A percentile compares a stretch with the other conserved stretches of the same genome.
phyloP scores from a whole-genome alignment of 2,329 filamentous ascomycete genomes.

The Cladosporium austrohemisphaericum region DNA sequence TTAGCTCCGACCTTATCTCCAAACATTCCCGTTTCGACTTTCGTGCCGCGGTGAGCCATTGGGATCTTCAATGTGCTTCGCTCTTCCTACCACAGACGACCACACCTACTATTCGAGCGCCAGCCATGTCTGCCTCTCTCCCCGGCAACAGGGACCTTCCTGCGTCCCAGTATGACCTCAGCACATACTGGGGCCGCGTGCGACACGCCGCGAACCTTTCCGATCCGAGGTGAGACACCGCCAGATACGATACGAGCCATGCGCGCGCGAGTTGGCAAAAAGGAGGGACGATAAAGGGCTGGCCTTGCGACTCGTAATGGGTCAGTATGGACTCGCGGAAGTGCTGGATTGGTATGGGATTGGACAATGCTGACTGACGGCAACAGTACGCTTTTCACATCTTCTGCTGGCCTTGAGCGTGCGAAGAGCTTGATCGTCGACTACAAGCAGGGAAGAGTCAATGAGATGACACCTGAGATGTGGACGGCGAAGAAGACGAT shows the following conservation, averaged over 20 bases:
- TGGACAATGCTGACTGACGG: conserved; percentile 12
- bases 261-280: not conserved
- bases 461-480: conserved; percentile 80
- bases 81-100: not conserved
- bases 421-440: conserved; percentile 76
- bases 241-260: not conserved
- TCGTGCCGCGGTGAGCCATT: too few relatives aligned
- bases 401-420: conserved; percentile 71
- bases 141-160: conserved; percentile 76
- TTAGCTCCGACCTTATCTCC: not conserved
- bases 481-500: conserved; percentile 97
- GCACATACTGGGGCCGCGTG: conserved; percentile 92
- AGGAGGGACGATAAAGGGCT: not conserved
- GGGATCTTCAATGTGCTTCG: too few relatives aligned
- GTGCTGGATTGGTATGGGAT: not conserved
- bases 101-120: not conserved
- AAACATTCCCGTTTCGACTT: too few relatives aligned
- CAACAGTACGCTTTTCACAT: conserved; percentile 77
- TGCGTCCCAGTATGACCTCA: conserved; percentile 85
- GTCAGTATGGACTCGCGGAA: conserved; percentile 4
- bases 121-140: conserved; percentile 57
- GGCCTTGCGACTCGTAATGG: not conserved
- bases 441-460: conserved; percentile 81
- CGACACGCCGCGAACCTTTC: conserved; percentile 83
- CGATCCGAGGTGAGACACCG: conserved; percentile 83